Conservation (phyloP, 805 yeast species). For the Starmerella apicola region DNA sequence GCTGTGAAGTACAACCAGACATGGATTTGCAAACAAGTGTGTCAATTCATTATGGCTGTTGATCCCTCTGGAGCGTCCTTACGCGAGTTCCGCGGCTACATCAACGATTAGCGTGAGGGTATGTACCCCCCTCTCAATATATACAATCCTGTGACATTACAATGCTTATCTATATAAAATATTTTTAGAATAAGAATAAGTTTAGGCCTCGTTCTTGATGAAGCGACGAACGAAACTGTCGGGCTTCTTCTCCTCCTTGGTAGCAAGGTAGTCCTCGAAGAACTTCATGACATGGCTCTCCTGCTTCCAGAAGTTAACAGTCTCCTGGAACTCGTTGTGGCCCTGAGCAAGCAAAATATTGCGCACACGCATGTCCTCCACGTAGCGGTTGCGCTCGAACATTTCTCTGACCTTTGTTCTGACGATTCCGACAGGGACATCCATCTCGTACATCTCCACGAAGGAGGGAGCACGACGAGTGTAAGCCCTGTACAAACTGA, state of each 20-base stretch:
- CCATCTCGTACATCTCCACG: conserved; percentile 34
- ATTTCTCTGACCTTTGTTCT: conserved; percentile 81
- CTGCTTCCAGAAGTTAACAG: conserved; percentile 84
- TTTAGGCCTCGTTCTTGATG: conserved; percentile 26
- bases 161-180: too few relatives aligned
- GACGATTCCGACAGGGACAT: conserved; percentile 61
- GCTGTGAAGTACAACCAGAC: conserved; percentile 27
- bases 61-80: conserved; percentile 25
- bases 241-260: conserved; percentile 39
- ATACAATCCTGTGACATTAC: too few relatives aligned
- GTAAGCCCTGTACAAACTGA: conserved; percentile 61
- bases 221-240: conserved; percentile 61
- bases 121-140: too few relatives aligned
- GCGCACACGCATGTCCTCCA: conserved; percentile 48
- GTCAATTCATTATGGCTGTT: conserved; percentile 30
- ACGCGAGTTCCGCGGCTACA: conserved; percentile 15
- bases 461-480: conserved; percentile 34
- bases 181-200: too few relatives aligned
- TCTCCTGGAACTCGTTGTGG: conserved; percentile 82
- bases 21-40: conserved; percentile 29
- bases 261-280: conserved; percentile 53
- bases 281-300: conserved; percentile 72
- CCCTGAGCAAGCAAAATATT: conserved; percentile 70
- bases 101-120: too few relatives aligned
- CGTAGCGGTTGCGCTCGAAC: conserved; percentile 73